Conservation (phyloP, 371 early-diverging fungal genomes). For the Mortierella sp. region DNA sequence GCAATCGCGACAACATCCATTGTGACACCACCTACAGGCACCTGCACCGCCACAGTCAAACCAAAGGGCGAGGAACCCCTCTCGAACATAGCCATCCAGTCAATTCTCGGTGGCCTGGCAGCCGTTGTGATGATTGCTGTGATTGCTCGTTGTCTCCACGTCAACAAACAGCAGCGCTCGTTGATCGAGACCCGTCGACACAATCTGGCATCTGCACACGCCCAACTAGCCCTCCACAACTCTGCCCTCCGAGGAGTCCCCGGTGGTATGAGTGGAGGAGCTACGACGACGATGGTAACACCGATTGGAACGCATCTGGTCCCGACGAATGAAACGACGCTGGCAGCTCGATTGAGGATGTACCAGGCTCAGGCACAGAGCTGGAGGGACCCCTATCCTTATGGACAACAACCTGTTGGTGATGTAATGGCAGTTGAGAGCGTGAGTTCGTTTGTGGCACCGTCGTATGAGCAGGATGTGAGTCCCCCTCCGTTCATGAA, state of each 20-base stretch:
- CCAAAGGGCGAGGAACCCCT: conserved; percentile 24
- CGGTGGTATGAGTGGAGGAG: not conserved
- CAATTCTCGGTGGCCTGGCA: conserved; percentile 26
- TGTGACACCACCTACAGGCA: not conserved
- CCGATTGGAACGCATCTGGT: conserved; percentile 6
- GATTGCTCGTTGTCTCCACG: conserved; percentile 20
- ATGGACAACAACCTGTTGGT: conserved; percentile 10
- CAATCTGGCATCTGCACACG: not conserved
- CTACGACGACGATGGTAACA: conserved; percentile 1
- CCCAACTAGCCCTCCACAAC: not conserved
- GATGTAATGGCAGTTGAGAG: not conserved
- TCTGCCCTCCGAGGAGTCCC: not conserved
- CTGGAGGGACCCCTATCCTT: conserved; percentile 20
- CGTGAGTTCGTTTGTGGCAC: conserved; percentile 26
- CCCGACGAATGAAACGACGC: conserved; percentile 27
- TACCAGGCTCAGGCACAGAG: conserved; percentile 22
- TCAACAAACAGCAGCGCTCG: conserved; percentile 18
- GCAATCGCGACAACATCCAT: not conserved
- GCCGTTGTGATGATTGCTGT: conserved; percentile 15
- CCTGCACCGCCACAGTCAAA: conserved; percentile 1
- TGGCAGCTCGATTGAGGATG: conserved; percentile 32
- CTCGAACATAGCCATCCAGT: conserved; percentile 23
- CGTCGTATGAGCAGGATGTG: conserved; percentile 37
- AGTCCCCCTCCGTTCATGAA: conserved; percentile 43
- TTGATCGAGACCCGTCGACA: conserved; percentile 14